Conservation (phyloP, 164 flowering plant genomes). For the Vitis labrusca region DNA sequence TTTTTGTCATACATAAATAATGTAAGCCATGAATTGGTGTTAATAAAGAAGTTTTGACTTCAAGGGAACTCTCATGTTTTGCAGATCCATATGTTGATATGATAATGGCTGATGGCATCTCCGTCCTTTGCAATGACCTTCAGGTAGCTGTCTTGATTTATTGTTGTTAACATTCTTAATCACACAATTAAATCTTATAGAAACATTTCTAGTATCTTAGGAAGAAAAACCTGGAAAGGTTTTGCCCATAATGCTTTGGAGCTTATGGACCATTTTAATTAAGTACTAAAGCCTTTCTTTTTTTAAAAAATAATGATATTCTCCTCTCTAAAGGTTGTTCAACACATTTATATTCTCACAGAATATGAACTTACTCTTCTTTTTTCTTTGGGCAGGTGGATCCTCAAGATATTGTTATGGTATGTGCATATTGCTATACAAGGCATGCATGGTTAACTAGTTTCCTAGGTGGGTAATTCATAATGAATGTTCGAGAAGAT, state of each 20-base stretch:
- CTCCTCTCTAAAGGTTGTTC: not conserved
- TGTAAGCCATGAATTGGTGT: no score
- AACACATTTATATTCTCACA: not conserved
- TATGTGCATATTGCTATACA: conserved; percentile 30
- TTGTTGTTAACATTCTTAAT: not conserved
- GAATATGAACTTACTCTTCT: conserved; percentile 9
- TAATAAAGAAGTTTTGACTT: not conserved
- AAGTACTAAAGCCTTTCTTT: not conserved
- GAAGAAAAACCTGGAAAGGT: no score
- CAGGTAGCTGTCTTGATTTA: conserved; percentile 49
- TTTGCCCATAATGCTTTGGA: not conserved
- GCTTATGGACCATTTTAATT: not conserved
- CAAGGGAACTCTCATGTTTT: not conserved
- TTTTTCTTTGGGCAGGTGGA: conserved; percentile 70
- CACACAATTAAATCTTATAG: not conserved
- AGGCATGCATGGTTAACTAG: no score
- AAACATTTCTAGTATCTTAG: no score
- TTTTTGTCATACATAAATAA: no score
- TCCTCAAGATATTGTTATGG: conserved; percentile 97
- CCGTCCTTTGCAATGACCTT: conserved; percentile 81
- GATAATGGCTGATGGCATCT: conserved; percentile 93
- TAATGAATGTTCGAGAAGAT: no score
- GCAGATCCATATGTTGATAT: conserved; percentile 88
- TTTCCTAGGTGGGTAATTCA: no score
- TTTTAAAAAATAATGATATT: not conserved